These are phyloP conservation scores for Boletellus sp. DNA, from an alignment of 768 basidiomycete species.

Conservation along the genomic window DNA sequence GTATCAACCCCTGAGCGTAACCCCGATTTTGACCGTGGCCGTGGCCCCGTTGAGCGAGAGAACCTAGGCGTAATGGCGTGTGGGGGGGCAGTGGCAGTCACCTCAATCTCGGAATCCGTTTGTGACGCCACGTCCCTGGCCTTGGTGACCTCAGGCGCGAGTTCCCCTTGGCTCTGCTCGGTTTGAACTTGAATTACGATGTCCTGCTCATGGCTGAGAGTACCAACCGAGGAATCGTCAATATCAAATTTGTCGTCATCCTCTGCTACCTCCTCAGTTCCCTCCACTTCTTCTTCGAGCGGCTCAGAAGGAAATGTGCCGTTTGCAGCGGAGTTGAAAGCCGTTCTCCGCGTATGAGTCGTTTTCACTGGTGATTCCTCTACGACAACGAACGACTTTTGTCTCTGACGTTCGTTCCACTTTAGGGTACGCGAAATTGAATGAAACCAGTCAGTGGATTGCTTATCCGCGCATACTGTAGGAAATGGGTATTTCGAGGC, in stretches of 20 bases:
- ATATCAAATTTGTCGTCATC: conserved; percentile 89
- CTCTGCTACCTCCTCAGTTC: conserved; percentile 38
- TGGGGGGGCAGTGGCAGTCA: conserved; percentile 32
- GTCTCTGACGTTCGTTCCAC: conserved; percentile 98
- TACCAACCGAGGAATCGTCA: conserved; percentile 76
- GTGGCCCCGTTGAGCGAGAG: conserved; percentile 24
- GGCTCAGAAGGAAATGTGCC: conserved; percentile 15
- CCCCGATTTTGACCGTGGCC: conserved; percentile 37
- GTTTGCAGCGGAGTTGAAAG: conserved; percentile 5
- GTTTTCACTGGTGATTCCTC: conserved; percentile 72
- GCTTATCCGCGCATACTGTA: conserved; percentile 95
- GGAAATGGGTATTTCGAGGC: conserved; percentile 98
- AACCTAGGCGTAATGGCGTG: conserved; percentile 30
- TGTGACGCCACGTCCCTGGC: conserved; percentile 24
- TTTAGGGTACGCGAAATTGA: conserved; percentile 94
- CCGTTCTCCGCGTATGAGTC: conserved; percentile 21
- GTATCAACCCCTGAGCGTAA: conserved; percentile 59
- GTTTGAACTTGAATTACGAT: conserved; percentile 3
- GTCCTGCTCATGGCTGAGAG: conserved; percentile 20
- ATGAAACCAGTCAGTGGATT: conserved; percentile 98
- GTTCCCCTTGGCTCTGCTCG: conserved; percentile 13
- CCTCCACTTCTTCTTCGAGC: conserved; percentile 43
- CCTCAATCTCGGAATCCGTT: conserved; percentile 28
- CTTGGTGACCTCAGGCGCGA: conserved; percentile 26
- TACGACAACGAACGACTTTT: conserved; percentile 98